Conservation (phyloP, 768 basidiomycete genomes). For the Phylloporus rhodoxanthus region DNA sequence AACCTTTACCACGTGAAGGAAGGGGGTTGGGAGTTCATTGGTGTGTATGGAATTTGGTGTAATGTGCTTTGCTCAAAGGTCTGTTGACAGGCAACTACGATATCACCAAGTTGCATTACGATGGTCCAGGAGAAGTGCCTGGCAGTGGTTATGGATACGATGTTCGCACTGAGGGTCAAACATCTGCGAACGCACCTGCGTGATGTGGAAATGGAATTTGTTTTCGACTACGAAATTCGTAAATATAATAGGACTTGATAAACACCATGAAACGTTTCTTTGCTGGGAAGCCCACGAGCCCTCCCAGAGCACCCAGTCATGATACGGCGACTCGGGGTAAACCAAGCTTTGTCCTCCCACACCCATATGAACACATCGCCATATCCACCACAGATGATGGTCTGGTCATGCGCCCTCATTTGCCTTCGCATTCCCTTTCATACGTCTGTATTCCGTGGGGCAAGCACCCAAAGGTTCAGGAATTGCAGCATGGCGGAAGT, state of each 20-base stretch:
- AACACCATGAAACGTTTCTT: slow-evolving; percentile 31
- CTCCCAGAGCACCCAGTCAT: neutral
- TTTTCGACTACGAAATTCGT: slow-evolving; percentile 1
- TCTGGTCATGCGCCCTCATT: slow-evolving; percentile 60
- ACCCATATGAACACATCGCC: slow-evolving; percentile 68
- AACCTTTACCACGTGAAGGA: slow-evolving; percentile 96
- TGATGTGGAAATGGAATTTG: slow-evolving; percentile 22
- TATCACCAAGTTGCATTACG: slow-evolving; percentile 84
- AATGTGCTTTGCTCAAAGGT: slow-evolving; percentile 8
- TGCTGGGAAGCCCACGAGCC: slow-evolving; percentile 13
- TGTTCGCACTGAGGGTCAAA: slow-evolving; percentile 54
- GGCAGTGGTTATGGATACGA: slow-evolving; percentile 83
- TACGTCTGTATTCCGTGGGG: slow-evolving; percentile 58
- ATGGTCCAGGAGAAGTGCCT: slow-evolving; percentile 67
- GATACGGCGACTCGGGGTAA: slow-evolving; percentile 16
- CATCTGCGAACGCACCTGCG: slow-evolving; percentile 45
- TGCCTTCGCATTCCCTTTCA: slow-evolving; percentile 23
- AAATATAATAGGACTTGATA: neutral
- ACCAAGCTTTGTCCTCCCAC: slow-evolving; percentile 62
- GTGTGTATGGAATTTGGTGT: slow-evolving; percentile 39
- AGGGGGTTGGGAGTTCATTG: slow-evolving; percentile 94
- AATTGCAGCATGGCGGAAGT: slow-evolving; percentile 35
- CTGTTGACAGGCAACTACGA: slow-evolving; percentile 77
- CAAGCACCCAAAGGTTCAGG: slow-evolving; percentile 49
- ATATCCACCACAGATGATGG: slow-evolving; percentile 54